Conservation (phyloP, 257 asterid species). For the Osmanthus fragrans region DNA sequence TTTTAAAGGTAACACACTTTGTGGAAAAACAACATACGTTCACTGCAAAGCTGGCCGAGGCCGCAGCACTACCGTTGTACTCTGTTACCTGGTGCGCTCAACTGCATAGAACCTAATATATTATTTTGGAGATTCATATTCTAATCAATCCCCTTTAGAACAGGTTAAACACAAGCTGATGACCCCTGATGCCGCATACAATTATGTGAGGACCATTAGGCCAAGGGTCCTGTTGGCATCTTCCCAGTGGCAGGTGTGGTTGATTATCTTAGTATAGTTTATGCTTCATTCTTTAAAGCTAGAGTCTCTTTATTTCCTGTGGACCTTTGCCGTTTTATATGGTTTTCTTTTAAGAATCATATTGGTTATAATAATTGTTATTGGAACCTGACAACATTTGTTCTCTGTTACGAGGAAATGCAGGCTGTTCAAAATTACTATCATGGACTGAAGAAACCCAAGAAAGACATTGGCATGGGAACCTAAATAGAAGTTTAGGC, state of each 20-base stretch:
- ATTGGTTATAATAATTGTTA: neutral
- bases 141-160: conserved; percentile 10
- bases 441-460: conserved; percentile 38
- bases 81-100: conserved; percentile 76
- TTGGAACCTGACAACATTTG: neutral
- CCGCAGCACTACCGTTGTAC: conserved; percentile 94
- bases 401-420: conserved; percentile 20
- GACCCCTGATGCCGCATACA: conserved; percentile 71
- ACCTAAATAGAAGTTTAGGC: neutral
- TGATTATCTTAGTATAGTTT: neutral
- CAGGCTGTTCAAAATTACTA: conserved; percentile 83
- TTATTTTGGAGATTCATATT: neutral
- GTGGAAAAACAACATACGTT: conserved; percentile 76
- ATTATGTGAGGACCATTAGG: conserved; percentile 75
- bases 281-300: neutral
- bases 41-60: conserved; percentile 99
- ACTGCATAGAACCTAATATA: neutral
- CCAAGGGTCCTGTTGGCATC: conserved; percentile 84
- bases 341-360: neutral
- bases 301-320: neutral
- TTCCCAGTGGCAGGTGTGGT: conserved; percentile 75
- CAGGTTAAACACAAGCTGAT: conserved; percentile 81
- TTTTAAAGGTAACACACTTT: conserved; percentile 53
- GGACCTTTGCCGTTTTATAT: neutral
- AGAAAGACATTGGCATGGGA: neutral